Evolutionary conservation across 1,284 basidiomycete genomes (phyloP).

Genomic region (Apiotrichum domesticum): DNA sequence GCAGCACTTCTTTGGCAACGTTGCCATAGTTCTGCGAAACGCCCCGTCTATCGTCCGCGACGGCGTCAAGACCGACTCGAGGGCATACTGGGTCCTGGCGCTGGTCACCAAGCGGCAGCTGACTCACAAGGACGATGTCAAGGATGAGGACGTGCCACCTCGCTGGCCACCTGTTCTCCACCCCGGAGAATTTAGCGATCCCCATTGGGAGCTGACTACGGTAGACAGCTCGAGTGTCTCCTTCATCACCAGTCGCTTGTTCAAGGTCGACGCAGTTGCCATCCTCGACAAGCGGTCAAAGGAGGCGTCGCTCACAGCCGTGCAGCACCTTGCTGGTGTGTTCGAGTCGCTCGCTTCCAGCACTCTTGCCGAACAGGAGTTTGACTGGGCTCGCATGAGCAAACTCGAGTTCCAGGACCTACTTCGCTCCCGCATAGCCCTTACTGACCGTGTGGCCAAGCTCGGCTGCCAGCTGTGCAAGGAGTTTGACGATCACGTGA

Average conservation of each 20-base stretch:
- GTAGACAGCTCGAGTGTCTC: slow-evolving; percentile 71
- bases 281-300: slow-evolving; percentile 60
- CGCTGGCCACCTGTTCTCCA: slow-evolving; percentile 61
- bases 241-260: slow-evolving; percentile 61
- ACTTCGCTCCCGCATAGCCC: slow-evolving; percentile 57
- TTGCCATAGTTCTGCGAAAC: slow-evolving; percentile 70
- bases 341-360: slow-evolving; percentile 52
- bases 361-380: slow-evolving; percentile 53
- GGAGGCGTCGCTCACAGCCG: slow-evolving; percentile 31
- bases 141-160: slow-evolving; percentile 59
- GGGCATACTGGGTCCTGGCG: slow-evolving; percentile 64
- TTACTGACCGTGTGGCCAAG: slow-evolving; percentile 50
- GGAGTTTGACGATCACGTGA: slow-evolving; percentile 63
- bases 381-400: slow-evolving; percentile 76
- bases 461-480: slow-evolving; percentile 57
- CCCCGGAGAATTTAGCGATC: slow-evolving; percentile 52
- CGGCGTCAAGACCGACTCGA: slow-evolving; percentile 46
- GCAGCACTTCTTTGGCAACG: slow-evolving; percentile 72
- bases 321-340: slow-evolving; percentile 50
- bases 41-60: slow-evolving; percentile 53
- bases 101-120: slow-evolving; percentile 65
- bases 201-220: slow-evolving; percentile 63
- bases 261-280: slow-evolving; percentile 64
- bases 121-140: slow-evolving; percentile 55
- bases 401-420: slow-evolving; percentile 89